Conservation (phyloP, 2,329 filamentous ascomycete species). For the Bipolaris victoriae region DNA sequence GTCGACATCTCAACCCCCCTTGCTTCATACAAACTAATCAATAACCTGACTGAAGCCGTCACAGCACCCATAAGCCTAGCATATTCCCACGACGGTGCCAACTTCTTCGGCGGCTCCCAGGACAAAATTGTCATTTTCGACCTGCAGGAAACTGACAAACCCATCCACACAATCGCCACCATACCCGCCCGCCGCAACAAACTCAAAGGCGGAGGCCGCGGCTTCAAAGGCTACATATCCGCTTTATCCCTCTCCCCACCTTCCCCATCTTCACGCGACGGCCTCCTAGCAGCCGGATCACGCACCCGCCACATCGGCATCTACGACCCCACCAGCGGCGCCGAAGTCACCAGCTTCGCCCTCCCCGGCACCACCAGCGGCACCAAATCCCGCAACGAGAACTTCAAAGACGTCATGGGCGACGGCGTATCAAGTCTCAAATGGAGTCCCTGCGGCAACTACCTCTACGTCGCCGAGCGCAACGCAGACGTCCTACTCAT, state of each 20-base stretch:
- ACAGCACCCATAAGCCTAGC: conserved; percentile 61
- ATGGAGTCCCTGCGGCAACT: conserved; percentile 65
- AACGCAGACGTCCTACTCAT: conserved; percentile 62
- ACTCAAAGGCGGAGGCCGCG: conserved; percentile 52
- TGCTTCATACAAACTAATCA: conserved; percentile 62
- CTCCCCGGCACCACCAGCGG: conserved; percentile 39
- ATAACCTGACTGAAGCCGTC: conserved; percentile 62
- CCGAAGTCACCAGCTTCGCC: conserved; percentile 59
- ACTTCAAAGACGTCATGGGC: conserved; percentile 42
- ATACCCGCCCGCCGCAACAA: conserved; percentile 56
- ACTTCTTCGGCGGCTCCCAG: conserved; percentile 64
- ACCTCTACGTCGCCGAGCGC: conserved; percentile 65
- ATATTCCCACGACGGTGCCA: conserved; percentile 57
- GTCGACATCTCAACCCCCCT: conserved; percentile 40
- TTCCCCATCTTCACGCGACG: conserved; percentile 45
- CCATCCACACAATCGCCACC: conserved; percentile 51
- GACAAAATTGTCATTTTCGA: conserved; percentile 64
- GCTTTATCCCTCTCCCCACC: conserved; percentile 53
- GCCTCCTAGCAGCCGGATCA: conserved; percentile 63
- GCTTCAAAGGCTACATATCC: conserved; percentile 63
- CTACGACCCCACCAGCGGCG: conserved; percentile 59
- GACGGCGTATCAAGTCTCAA: conserved; percentile 61
- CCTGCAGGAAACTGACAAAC: conserved; percentile 55
- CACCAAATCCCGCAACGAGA: conserved; percentile 10
- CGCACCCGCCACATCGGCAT: conserved; percentile 62